Evolutionary conservation across 1,284 basidiomycete species (phyloP), one percentile per base, ranked within the genome.

Genomic region (Ustilago cynodontis): DNA sequence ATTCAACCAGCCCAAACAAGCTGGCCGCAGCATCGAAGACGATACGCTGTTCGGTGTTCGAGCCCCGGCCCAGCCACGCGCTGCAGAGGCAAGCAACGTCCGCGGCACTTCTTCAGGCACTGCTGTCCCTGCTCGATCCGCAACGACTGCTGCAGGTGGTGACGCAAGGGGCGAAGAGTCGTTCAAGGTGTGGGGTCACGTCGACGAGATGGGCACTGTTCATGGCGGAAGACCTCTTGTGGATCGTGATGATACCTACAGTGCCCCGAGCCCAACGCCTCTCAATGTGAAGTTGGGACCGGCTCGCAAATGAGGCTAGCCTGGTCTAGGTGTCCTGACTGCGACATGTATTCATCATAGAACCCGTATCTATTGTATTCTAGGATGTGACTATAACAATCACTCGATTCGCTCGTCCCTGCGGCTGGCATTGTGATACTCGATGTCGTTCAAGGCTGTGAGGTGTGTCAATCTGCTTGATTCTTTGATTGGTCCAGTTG

Each of bases 31-130:
- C 39, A 83, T 84, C 20, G 82, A 84, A 31, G 78, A 85, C 58
- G 83, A 85, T 54, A 85, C 83, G 24, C 57, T 85, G 22, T 83
- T 85, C 37, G 84, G 83, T 14, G 72, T 85, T 11, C 71, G 71
- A 11, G 63, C 55, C 59, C 64, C 66, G n/a, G 53, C 71, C 26
- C 57, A 57, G 31, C 61, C 71, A 22, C 60, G 65, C 20, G 58
- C 20, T 22, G 67, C 67, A 22, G n/a, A 52, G 4, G 41, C 33
- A 3, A 18, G 51, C 26, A 16, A 47, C 29, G 49, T 45, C 33
- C 68, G 68, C 22, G 47, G 62, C 28, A 43, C 24, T 28, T 45
- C 59, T 18, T 58, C 63, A 0, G 56, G 59, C 22, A 51, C 35
- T 16, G 35, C 39, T 3, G n/a, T 29, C 16, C 49, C 28, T 16